Base-by-base conservation (phyloP, 805 yeast species). In the Sugiyamaella chiloensis region DNA sequence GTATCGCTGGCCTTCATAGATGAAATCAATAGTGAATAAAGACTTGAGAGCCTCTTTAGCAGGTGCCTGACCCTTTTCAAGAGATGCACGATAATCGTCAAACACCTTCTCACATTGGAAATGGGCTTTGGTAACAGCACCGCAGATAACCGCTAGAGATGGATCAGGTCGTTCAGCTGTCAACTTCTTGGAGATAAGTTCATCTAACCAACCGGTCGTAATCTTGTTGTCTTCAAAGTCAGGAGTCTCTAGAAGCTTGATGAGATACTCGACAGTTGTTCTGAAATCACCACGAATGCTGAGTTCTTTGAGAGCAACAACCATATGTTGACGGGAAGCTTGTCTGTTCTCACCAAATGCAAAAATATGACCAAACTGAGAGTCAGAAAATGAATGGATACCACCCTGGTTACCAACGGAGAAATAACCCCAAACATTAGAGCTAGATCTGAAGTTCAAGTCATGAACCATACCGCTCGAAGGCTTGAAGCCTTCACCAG, bases 341-440 rank as follows among this genome's bases (percentile, higher is more conserved):
- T 87, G 95, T 73, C 99, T 85, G 65, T 90, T 91, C 73, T 93
- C 99, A 67, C 99, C 99, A 70, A 91, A 95, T 27, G 99, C 97
- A 68, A 93, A 93, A 53, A 93, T 93, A 69, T 93, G 99, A 67
- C 99, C 99, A 62, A 93, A 93, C 71, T 93, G 99, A 48, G 99
- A 91, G 69, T 93, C 99, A 24, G 96, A 85, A 73, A 89, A 95
- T 3, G 97, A 89, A 71, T 93, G 99, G 62, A 93, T 95, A 45
- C 96, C 90, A 53, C 98, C 95, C 67, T 87, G 91, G 71, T 87
- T 89, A 59, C 93, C 88, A 46, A 93, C 98, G 16, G 96, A 88
- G 79, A 93, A 93, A 68, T 93, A 93, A 74, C 99, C 99, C 99
- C 99, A 93, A 42, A 95, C 99, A 60, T 93, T 91, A 7, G 97